Evolutionary conservation across 1,284 basidiomycete genomes (phyloP).

Genomic region (Leccinum griseonigrum): DNA sequence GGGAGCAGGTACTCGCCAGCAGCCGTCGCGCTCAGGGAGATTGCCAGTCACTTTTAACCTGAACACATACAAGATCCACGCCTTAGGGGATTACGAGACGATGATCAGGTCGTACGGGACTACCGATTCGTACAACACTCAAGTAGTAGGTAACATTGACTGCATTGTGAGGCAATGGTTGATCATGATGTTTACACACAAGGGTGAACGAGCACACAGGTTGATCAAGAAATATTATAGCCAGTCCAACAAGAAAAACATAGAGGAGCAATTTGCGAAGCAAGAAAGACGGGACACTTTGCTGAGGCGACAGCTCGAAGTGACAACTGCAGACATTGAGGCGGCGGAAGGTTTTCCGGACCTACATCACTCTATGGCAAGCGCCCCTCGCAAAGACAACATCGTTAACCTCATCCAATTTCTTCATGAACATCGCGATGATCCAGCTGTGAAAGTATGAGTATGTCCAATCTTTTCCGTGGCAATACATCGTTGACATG

Average conservation of each 20-base stretch:
- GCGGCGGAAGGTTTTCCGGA: too few species aligned
- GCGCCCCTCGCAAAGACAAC: not conserved
- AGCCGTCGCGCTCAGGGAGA: not conserved
- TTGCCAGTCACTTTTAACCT: not conserved
- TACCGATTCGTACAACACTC: not conserved
- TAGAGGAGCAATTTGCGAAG: not conserved
- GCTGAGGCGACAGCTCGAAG: too few species aligned
- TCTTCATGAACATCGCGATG: not conserved
- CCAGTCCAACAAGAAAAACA: not conserved
- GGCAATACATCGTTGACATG: too few species aligned
- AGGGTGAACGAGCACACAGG: not conserved
- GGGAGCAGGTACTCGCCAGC: not conserved
- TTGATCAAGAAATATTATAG: slow-evolving; percentile 1
- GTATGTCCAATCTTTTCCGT: not conserved
- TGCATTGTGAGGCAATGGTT: not conserved
- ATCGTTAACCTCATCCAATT: slow-evolving; percentile 1
- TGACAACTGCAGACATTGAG: too few species aligned
- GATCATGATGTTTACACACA: too few species aligned
- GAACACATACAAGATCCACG: not conserved
- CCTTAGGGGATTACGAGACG: not conserved
- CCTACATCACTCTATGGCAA: not conserved
- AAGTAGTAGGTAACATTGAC: not conserved
- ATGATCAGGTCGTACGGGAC: not conserved
- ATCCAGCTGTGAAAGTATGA: slow-evolving; percentile 16
- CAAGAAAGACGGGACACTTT: not conserved